Conservation (phyloP, 768 basidiomycete species). For the Auricularia sp. region DNA sequence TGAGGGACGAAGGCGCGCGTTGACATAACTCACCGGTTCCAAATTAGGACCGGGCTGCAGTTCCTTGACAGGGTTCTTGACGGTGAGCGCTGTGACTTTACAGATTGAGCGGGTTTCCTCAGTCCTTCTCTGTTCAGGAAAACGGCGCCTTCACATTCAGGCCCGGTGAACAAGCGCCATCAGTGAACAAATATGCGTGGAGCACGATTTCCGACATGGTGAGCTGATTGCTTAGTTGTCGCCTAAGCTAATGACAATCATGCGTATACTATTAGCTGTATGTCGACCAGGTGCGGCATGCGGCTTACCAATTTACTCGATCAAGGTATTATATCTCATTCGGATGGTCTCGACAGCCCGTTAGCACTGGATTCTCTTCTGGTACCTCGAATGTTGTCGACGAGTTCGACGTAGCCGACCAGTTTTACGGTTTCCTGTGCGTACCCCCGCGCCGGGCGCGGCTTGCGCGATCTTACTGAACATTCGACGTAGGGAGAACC, state of each 20-base stretch:
- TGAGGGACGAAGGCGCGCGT: neutral
- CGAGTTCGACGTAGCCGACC: conserved; percentile 10
- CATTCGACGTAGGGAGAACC: neutral
- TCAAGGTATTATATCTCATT: neutral
- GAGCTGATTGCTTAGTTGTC: neutral
- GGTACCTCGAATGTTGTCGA: conserved; percentile 2
- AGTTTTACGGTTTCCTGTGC: conserved; percentile 12
- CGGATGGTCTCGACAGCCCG: conserved; percentile 1
- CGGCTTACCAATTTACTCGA: neutral
- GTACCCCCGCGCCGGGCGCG: too few relatives aligned
- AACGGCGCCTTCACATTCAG: conserved; percentile 11
- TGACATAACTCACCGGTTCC: neutral
- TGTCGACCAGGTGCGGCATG: conserved; percentile 4
- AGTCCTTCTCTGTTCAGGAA: neutral
- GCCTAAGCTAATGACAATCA: neutral
- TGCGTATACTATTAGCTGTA: neutral
- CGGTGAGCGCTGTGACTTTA: too few relatives aligned
- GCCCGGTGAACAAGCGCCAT: conserved; percentile 4
- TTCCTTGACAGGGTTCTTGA: neutral
- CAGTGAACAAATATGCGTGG: conserved; percentile 7
- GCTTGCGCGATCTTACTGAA: too few relatives aligned
- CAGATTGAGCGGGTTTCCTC: too few relatives aligned
- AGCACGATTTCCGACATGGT: conserved; percentile 2
- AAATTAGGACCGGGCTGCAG: neutral
- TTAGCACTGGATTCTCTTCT: conserved; percentile 3